phyloP scores from a whole-genome alignment of 441 rosid genomes.

The Raphanus hybrid region DNA sequence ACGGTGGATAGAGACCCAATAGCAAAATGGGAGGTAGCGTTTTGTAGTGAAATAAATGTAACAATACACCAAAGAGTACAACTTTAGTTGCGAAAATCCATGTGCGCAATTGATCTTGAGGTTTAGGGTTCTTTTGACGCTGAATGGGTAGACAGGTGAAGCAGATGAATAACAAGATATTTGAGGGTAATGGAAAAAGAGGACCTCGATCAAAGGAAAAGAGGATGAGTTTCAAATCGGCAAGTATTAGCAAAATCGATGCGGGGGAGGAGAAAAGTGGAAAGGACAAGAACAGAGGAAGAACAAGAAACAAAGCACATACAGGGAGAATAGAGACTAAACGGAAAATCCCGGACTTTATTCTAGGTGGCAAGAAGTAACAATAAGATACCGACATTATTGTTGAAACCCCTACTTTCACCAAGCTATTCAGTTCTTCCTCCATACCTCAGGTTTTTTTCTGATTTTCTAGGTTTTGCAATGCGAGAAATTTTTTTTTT shows the following conservation, averaged over 20 bases:
- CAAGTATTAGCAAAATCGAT: not conserved
- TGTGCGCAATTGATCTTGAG: not conserved
- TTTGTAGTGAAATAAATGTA: not conserved
- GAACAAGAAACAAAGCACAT: conserved; percentile 2
- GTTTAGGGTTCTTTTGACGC: conserved; percentile 8
- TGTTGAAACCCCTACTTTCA: conserved; percentile 4
- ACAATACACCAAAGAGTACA: not conserved
- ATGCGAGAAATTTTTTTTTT: not conserved
- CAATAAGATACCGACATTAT: conserved; percentile 4
- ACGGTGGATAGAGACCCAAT: not conserved
- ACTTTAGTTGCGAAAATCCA: not conserved
- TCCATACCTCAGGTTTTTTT: not conserved
- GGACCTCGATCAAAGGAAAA: conserved; percentile 12
- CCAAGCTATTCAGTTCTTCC: conserved; percentile 5
- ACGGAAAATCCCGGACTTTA: not conserved
- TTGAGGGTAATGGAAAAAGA: conserved; percentile 11
- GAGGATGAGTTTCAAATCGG: not conserved
- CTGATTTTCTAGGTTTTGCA: not conserved
- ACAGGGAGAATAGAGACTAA: not conserved
- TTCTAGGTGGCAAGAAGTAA: conserved; percentile 4
- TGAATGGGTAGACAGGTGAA: conserved; percentile 10
- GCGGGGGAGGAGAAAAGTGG: not conserved
- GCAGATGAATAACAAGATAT: not conserved
- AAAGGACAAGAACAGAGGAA: conserved; percentile 7
- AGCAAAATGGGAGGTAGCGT: not conserved